These are phyloP conservation scores for Pseudogymnoascus sp. DNA, from an alignment of 2,329 filamentous ascomycete genomes.

Conservation along the genomic window DNA sequence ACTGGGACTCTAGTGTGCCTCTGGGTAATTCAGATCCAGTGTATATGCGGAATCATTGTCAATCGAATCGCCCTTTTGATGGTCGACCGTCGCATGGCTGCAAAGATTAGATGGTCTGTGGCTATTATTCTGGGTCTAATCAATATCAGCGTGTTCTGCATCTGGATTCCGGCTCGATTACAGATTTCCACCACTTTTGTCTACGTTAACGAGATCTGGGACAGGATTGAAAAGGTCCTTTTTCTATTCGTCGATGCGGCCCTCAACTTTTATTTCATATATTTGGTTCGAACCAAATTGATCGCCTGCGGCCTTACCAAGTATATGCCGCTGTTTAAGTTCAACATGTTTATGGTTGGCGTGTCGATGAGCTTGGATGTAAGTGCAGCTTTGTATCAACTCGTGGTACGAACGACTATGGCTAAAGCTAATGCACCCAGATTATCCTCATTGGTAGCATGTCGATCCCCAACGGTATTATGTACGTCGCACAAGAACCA, in stretches of 20 bases:
- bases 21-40: constrained; percentile 43
- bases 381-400: neutral
- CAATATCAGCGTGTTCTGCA: constrained; percentile 44
- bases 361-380: constrained; percentile 35
- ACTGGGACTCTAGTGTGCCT: constrained; percentile 28
- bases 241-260: constrained; percentile 42
- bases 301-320: constrained; percentile 33
- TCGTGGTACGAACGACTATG: neutral
- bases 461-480: constrained; percentile 29
- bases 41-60: constrained; percentile 49
- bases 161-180: constrained; percentile 45
- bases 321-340: constrained; percentile 32
- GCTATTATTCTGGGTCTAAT: constrained; percentile 31
- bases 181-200: constrained; percentile 35
- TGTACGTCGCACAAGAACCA: neutral
- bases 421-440: neutral
- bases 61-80: constrained; percentile 46
- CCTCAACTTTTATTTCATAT: constrained; percentile 45
- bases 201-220: constrained; percentile 42
- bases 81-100: constrained; percentile 27
- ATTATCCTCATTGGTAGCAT: constrained; percentile 28
- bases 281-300: constrained; percentile 31
- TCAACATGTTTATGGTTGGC: constrained; percentile 34
- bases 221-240: constrained; percentile 44
- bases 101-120: constrained; percentile 22